Conservation (phyloP, 139 green algal species). For the Monoraphidium neglectum region DNA sequence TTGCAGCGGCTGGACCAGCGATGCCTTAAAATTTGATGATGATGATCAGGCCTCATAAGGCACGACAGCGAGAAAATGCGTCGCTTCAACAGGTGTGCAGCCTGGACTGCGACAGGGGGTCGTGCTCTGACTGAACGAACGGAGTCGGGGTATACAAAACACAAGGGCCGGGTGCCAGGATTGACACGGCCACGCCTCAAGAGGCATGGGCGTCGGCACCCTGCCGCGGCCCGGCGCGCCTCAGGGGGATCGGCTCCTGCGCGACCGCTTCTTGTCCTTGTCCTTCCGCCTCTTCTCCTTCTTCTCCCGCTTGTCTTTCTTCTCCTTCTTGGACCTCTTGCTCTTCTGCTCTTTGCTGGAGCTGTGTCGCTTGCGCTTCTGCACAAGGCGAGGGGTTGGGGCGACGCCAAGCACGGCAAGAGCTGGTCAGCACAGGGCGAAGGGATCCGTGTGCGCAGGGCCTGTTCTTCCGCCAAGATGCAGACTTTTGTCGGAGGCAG, state of each 20-base stretch:
- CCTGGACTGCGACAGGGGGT: no score
- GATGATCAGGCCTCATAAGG: no score
- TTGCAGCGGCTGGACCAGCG: no score
- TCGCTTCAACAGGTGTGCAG: no score
- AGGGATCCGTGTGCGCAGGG: not conserved
- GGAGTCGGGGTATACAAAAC: no score
- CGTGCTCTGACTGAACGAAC: no score
- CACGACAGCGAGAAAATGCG: no score
- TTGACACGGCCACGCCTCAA: no score
- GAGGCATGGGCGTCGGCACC: no score
- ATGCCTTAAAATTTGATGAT: no score
- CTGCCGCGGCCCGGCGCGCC: no score
- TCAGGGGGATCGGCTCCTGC: not conserved
- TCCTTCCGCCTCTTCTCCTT: constrained; percentile 34
- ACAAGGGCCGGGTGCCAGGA: no score
- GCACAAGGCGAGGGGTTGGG: not conserved
- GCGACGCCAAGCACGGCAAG: not conserved
- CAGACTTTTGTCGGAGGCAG: not conserved
- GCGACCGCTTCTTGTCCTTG: constrained; percentile 36
- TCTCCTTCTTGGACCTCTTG: constrained; percentile 25
- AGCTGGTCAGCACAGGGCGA: not conserved
- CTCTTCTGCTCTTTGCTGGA: constrained; percentile 36
- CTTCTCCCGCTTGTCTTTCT: constrained; percentile 30
- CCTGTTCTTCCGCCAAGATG: not conserved
- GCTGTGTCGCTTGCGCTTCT: constrained; percentile 14